Evolutionary conservation across 441 rosid genomes (phyloP), one percentile per base, ranked within the genome.

Genomic region (Oxalis stricta): DNA sequence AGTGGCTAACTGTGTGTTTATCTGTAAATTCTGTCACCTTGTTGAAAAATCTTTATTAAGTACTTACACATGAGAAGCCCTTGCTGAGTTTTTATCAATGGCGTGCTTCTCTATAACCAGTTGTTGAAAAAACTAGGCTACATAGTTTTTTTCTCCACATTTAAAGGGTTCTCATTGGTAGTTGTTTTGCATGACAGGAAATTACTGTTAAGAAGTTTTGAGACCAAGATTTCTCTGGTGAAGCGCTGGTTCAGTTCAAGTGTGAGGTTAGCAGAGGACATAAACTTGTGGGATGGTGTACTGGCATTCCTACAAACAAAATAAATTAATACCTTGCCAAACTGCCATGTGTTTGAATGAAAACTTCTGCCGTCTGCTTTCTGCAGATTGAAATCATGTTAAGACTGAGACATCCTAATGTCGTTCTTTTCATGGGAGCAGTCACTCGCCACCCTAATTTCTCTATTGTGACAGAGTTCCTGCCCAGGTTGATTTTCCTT

Each of bases 351-450:
- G 10, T 9, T 18, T 42, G 31, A 52, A 22, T 52, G 20, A n/a
- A n/a, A 44, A 30, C 41, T 48, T 32, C 47, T 62, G 50, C 30
- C 28, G 10, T 44, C 35, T 52, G 41, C 17, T 55, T 53, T 47
- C 15, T 50, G 63, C 73, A 86, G 99, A 83, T 73, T 72, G 95
- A 84, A 69, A 79, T 91, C 67, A 91, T 91, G 99, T 62, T 78
- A 63, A 69, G 99, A 58, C 60, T 86, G 64, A 73, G 99, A 56
- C 99, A 91, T 65, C 99, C 99, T 31, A 91, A 91, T 33, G 88
- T 91, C 45, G 99, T 91, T 58, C 95, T 86, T 58, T 91, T 91
- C 76, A 86, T 86, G 99, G 99, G 96, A 68, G 99, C 99, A 19
- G 96, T 91, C 56, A 81, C 95, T 41, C 85, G 80, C 20, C 63